A percentile compares a stretch with the other conserved stretches of the same genome.
These are phyloP conservation scores for Diaporthe citriasiana DNA, from an alignment of 2,329 filamentous ascomycete species.

Conservation along the genomic window DNA sequence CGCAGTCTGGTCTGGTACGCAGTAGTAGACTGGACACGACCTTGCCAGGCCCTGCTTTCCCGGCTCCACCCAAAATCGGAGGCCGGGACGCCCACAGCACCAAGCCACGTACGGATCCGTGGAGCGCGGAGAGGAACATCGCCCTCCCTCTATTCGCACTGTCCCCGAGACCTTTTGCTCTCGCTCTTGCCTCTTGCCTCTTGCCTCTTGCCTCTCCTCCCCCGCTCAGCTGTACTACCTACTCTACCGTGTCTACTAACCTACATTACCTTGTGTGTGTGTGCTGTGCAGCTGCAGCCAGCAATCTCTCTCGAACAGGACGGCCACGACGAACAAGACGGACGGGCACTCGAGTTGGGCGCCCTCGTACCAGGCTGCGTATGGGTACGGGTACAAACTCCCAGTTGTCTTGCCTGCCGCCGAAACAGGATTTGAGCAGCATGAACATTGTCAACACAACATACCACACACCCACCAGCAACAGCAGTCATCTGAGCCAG, in stretches of 20 bases:
- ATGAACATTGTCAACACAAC: slow-evolving; percentile 37
- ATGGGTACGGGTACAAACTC: background rate
- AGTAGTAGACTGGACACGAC: slow-evolving; percentile 9
- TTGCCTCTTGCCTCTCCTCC: background rate
- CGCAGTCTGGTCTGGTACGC: slow-evolving; percentile 19
- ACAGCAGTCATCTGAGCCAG: slow-evolving; percentile 19
- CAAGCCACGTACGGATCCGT: slow-evolving; percentile 36
- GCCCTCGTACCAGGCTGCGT: background rate
- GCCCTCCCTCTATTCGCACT: slow-evolving; percentile 26
- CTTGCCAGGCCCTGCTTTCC: too few relatives aligned
- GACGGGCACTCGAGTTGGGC: background rate
- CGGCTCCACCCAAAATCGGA: slow-evolving; percentile 38
- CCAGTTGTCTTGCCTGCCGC: slow-evolving; percentile 27
- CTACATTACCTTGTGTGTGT: background rate
- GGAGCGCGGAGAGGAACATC: slow-evolving; percentile 32
- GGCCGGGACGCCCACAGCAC: slow-evolving; percentile 36
- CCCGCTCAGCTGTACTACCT: background rate
- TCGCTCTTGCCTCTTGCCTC: background rate
- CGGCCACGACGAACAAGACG: background rate
- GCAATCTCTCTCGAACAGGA: too few relatives aligned
- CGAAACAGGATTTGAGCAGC: slow-evolving; percentile 32
- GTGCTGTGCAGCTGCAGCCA: too few relatives aligned
- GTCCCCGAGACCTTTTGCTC: slow-evolving; percentile 19
- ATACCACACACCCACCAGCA: slow-evolving; percentile 11
- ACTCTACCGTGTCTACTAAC: too few relatives aligned